Conservation (phyloP, 305 asterid genomes). For the Ajuga reptans region DNA sequence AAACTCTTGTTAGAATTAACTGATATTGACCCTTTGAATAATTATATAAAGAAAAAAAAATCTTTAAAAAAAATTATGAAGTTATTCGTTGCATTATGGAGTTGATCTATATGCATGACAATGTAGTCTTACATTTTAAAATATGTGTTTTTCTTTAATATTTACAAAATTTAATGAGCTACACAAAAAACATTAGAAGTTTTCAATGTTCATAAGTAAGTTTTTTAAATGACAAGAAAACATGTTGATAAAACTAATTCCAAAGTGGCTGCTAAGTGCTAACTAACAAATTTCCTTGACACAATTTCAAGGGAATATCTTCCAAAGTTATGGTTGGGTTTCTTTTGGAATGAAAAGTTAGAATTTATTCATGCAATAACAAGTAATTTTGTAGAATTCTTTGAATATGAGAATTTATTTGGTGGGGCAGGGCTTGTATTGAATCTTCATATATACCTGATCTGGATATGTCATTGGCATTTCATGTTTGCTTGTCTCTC, state of each 20-base stretch:
- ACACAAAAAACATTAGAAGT: not conserved
- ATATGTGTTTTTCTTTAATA: not conserved
- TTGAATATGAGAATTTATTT: not conserved
- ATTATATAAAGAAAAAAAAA: too few relatives aligned
- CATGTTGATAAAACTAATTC: not conserved
- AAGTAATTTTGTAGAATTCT: not conserved
- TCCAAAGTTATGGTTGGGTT: not conserved
- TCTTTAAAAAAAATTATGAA: too few relatives aligned
- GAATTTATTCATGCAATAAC: not conserved
- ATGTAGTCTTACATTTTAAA: too few relatives aligned
- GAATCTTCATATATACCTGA: not conserved
- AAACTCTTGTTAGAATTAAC: too few relatives aligned
- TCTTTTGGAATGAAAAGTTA: not conserved
- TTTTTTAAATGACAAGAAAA: too few relatives aligned
- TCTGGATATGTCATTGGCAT: not conserved
- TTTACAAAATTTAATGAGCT: not conserved
- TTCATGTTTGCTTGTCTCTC: not conserved
- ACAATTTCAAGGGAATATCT: not conserved
- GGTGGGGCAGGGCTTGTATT: not conserved
- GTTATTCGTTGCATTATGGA: too few relatives aligned
- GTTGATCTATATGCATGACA: not conserved
- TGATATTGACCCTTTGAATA: too few relatives aligned
- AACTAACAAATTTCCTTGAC: not conserved
- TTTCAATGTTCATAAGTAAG: too few relatives aligned
- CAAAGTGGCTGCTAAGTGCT: not conserved